Conservation (phyloP, 306 rosid genomes). For the Calophaca sinica region DNA sequence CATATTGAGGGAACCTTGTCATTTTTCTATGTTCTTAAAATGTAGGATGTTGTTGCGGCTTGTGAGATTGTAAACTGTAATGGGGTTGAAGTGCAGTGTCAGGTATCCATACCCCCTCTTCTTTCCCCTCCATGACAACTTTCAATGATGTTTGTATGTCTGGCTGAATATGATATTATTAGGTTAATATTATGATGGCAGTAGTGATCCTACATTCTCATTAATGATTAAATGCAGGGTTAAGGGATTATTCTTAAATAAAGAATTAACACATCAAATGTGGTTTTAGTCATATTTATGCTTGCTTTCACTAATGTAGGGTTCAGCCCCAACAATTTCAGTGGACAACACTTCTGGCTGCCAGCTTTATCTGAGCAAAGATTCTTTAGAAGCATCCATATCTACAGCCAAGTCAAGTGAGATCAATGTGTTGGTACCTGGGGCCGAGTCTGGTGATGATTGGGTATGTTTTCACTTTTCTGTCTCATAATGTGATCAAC, state of each 20-base stretch:
- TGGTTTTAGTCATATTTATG: conserved; percentile 13
- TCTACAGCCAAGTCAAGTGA: conserved; percentile 95
- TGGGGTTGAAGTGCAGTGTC: conserved; percentile 91
- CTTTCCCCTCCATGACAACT: not conserved
- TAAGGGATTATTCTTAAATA: not conserved
- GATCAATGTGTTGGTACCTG: conserved; percentile 88
- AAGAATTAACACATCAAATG: conserved; percentile 16
- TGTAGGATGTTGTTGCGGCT: conserved; percentile 97
- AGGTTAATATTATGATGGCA: conserved; percentile 1
- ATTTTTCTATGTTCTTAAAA: conserved; percentile 5
- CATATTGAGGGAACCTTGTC: no score
- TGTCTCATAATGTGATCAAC: not conserved
- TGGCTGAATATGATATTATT: conserved; percentile 21
- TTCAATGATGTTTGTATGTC: conserved; percentile 31
- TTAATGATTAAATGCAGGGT: not conserved
- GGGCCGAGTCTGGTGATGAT: conserved; percentile 70
- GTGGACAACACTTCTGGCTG: conserved; percentile 90
- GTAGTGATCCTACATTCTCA: conserved; percentile 8
- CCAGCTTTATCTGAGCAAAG: conserved; percentile 86
- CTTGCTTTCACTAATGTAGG: conserved; percentile 31
- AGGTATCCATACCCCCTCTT: conserved; percentile 55
- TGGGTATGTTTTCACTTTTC: conserved; percentile 69
- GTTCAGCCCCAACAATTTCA: conserved; percentile 73
- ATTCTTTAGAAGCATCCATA: conserved; percentile 72
- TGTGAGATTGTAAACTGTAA: conserved; percentile 89